Evolutionary conservation across 164 flowering plant species (phyloP), one percentile per base, ranked within the genome.

Genomic region (Santalum album): DNA sequence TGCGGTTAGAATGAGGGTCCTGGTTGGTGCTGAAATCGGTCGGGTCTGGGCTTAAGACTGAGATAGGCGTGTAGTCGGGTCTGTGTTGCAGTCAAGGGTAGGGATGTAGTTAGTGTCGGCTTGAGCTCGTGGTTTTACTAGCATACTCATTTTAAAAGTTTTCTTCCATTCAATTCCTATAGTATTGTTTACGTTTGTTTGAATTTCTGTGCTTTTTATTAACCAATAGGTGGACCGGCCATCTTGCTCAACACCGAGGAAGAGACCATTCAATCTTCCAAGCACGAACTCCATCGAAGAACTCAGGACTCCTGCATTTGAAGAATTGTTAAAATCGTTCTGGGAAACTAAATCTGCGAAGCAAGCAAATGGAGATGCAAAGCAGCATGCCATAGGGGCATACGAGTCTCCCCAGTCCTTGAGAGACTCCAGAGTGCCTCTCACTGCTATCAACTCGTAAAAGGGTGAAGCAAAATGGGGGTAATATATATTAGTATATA

Each of bases 161-260:
- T n/a, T n/a, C n/a, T n/a, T n/a, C n/a, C n/a, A n/a, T n/a, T n/a
- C n/a, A n/a, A n/a, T n/a, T n/a, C n/a, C n/a, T n/a, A n/a, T n/a
- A n/a, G n/a, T 38, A 25, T 46, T 48, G 20, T 35, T 49, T 46
- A 46, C 14, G 10, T 22, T 40, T 42, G 18, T 9, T 52, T 14
- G 20, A 2, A n/a, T n/a, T n/a, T 50, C 7, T 26, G 40, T 32
- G 51, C 36, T 47, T 15, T 18, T 16, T 11, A 3, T n/a, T n/a
- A n/a, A 26, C 15, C 25, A n/a, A 44, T 74, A 94, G 97, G 87
- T 94, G 63, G 99, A 94, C 71, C 88, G 86, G 71, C 87, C 95
- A 22, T 76, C 99, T 19, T 84, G 95, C 72, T 85, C 95, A 53
- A 94, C 97, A 15, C 99, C 97, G 6, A 82, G 73, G 62, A 84